Percentiles rank a stretch among this genome's conserved stretches.
Conservation (phyloP, 495 filamentous ascomycete species). For the Penicillium bovifimosum region DNA sequence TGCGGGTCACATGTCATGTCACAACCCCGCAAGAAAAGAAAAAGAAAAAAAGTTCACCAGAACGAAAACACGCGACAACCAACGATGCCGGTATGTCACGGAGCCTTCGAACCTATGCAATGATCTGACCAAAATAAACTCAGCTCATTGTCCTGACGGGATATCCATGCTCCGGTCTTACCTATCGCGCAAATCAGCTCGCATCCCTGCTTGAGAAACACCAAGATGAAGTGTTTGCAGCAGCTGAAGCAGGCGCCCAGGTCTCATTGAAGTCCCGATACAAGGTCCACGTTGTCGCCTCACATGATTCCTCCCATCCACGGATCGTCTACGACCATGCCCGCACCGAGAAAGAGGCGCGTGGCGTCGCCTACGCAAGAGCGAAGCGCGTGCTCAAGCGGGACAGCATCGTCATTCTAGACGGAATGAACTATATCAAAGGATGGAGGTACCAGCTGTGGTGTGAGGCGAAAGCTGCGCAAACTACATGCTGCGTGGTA, state of each 20-base stretch:
- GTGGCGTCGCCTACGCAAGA: slow-evolving; percentile 78
- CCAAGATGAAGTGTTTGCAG: slow-evolving; percentile 51
- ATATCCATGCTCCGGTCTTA: slow-evolving; percentile 90
- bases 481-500: slow-evolving; percentile 79
- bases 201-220: slow-evolving; percentile 40
- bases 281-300: slow-evolving; percentile 54
- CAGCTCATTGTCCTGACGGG: slow-evolving; percentile 93
- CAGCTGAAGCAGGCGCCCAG: slow-evolving; percentile 29
- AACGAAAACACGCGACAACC: slow-evolving; percentile 8
- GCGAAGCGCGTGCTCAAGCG: slow-evolving; percentile 74
- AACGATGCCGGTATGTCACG: slow-evolving; percentile 32
- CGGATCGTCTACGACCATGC: slow-evolving; percentile 52
- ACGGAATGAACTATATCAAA: slow-evolving; percentile 96
- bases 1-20: slow-evolving; percentile 34
- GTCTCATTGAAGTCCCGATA: slow-evolving; percentile 46
- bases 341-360: slow-evolving; percentile 79
- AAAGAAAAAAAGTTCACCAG: slow-evolving; percentile 18
- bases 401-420: slow-evolving; percentile 81
- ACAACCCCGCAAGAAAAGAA: slow-evolving; percentile 12
- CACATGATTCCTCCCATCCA: slow-evolving; percentile 41
- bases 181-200: slow-evolving; percentile 77
- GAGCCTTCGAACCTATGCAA: neutral
- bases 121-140: neutral
- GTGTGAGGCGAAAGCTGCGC: slow-evolving; percentile 85
- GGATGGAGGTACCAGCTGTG: slow-evolving; percentile 93